These are phyloP conservation scores for Cymbopogon citratus DNA, from an alignment of 176 grass and related monocot species.

Conservation along the genomic window DNA sequence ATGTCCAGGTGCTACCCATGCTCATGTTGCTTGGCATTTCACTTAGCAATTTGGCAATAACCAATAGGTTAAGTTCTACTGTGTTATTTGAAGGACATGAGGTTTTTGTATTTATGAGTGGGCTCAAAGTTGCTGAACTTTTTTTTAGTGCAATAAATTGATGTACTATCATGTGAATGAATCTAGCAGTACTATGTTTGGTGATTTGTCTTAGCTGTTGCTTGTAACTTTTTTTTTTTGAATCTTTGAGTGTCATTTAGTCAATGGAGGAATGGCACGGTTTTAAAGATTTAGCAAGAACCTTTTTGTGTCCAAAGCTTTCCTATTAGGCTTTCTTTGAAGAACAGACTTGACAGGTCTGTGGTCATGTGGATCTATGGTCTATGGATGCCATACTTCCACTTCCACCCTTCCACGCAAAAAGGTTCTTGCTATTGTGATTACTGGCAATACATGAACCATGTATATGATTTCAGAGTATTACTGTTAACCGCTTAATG, in stretches of 20 bases:
- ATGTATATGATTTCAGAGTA: neutral
- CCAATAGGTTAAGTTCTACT: neutral
- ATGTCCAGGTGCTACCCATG: slow-evolving; percentile 39
- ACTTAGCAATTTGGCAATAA: neutral
- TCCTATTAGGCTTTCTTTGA: neutral
- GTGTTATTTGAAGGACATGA: neutral
- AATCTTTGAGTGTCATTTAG: neutral
- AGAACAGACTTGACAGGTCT: neutral
- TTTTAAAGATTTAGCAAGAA: neutral
- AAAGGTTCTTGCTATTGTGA: neutral
- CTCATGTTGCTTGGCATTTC: slow-evolving; percentile 1
- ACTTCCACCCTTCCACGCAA: neutral
- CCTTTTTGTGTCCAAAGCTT: neutral
- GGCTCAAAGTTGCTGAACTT: neutral
- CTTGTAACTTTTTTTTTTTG: neutral
- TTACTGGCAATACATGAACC: neutral
- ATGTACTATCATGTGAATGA: neutral
- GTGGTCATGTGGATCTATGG: neutral
- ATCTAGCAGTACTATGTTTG: neutral
- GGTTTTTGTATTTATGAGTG: neutral
- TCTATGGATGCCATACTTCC: neutral
- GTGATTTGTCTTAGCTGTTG: neutral
- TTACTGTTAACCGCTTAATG: neutral
- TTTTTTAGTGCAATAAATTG: neutral
- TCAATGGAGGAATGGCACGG: neutral